Evolutionary conservation across 2,329 filamentous ascomycete genomes (phyloP).

Genomic region (Allantophomopsis lycopodina): DNA sequence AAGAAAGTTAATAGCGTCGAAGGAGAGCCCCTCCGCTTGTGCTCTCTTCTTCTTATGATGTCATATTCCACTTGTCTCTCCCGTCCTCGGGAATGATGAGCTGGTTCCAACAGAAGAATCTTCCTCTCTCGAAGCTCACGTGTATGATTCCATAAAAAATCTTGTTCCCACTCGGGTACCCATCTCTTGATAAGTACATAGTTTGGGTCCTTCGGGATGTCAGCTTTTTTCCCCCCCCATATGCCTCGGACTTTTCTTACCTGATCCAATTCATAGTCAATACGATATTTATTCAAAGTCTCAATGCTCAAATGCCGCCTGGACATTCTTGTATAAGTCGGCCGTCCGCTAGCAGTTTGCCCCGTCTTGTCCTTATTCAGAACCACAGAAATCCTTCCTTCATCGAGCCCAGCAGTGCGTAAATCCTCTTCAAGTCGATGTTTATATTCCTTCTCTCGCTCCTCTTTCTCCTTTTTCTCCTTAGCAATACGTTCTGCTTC

Average conservation of each 20-base stretch:
- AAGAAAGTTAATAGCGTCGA: slow-evolving; percentile 16
- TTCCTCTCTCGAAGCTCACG: slow-evolving; percentile 28
- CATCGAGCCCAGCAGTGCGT: slow-evolving; percentile 41
- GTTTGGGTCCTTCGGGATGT: slow-evolving; percentile 41
- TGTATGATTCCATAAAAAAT: slow-evolving; percentile 61
- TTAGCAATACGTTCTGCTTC: slow-evolving; percentile 1
- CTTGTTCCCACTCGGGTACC: slow-evolving; percentile 59
- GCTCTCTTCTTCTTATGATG: slow-evolving; percentile 16
- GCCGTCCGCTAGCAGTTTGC: slow-evolving; percentile 22
- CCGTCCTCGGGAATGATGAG: slow-evolving; percentile 8
- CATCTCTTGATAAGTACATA: slow-evolving; percentile 62
- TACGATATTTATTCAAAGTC: slow-evolving; percentile 37
- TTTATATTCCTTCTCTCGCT: slow-evolving; percentile 20
- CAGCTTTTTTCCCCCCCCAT: slow-evolving; percentile 17
- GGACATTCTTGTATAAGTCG: slow-evolving; percentile 51
- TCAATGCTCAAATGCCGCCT: slow-evolving; percentile 47
- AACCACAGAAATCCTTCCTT: slow-evolving; percentile 43
- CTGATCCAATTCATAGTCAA: slow-evolving; percentile 42
- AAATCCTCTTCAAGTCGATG: slow-evolving; percentile 42
- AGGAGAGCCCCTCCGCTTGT: slow-evolving; percentile 14
- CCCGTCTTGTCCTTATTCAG: slow-evolving; percentile 38
- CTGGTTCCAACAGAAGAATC: slow-evolving; percentile 10
- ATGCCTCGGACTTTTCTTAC: background rate
- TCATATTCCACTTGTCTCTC: slow-evolving; percentile 12
- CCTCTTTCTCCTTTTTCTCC: slow-evolving; percentile 1